A percentile compares a stretch with the other conserved stretches of the same genome.
Evolutionary conservation across 1,284 basidiomycete genomes (phyloP).

Genomic region (Fomitopsis pinicola): DNA sequence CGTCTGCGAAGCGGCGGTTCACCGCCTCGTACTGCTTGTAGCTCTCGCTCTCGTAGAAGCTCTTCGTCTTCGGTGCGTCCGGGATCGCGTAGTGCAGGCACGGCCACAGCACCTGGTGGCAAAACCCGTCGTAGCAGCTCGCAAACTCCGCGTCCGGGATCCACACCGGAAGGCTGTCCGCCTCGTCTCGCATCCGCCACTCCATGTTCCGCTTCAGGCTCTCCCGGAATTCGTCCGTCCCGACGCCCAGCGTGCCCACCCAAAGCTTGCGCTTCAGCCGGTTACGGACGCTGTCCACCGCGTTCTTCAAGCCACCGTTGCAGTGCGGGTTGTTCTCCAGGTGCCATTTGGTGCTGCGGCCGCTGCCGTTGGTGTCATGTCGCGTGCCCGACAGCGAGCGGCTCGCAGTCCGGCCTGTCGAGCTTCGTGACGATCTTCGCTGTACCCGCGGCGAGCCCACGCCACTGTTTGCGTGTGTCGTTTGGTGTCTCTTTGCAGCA

Average conservation of each 20-base stretch:
- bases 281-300: conserved; percentile 59
- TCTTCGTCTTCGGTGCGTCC: conserved; percentile 80
- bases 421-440: conserved; percentile 22
- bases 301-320: conserved; percentile 80
- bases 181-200: conserved; percentile 49
- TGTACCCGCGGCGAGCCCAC: conserved; percentile 23
- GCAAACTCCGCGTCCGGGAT: conserved; percentile 74
- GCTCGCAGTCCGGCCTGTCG: conserved; percentile 29
- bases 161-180: conserved; percentile 72
- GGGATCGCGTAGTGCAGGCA: conserved; percentile 85
- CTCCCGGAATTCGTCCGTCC: conserved; percentile 60
- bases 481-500: conserved; percentile 22
- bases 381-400: conserved; percentile 50
- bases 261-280: conserved; percentile 63
- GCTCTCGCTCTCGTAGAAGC: conserved; percentile 73
- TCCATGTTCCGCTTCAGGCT: conserved; percentile 43
- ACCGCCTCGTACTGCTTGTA: conserved; percentile 80
- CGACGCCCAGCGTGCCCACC: conserved; percentile 77
- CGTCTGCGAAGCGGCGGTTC: conserved; percentile 81
- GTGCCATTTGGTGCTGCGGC: conserved; percentile 40
- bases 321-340: conserved; percentile 66
- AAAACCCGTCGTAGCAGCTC: conserved; percentile 82
- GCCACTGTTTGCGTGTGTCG: conserved; percentile 24
- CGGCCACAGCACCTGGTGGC: conserved; percentile 85
- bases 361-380: conserved; percentile 21